Evolutionary conservation across 2,329 filamentous ascomycete species (phyloP), one percentile per base, ranked within the genome.

Genomic region (Arthrobotrys conoides): DNA sequence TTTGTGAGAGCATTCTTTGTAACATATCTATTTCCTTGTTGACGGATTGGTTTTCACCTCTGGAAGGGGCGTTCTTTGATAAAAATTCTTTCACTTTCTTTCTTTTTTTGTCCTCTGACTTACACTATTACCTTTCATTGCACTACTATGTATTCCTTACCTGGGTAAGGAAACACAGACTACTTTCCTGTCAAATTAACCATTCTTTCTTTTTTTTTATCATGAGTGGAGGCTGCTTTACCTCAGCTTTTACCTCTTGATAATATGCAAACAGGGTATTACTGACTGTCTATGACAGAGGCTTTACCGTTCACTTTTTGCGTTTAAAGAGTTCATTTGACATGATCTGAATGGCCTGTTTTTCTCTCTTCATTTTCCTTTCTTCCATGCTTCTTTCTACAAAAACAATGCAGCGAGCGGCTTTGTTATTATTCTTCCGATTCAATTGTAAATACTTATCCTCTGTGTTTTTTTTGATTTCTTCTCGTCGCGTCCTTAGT

Each of bases 71-170:
- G 41, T 55, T 55, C 16, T 51, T n/a, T 51, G 53, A 61, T 68
- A 30, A 55, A 24, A 16, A 68, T 70, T 51, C 24, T 22, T 24
- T 51, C 48, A 24, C 55, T 22, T 75, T 69, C 30, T 51, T 70
- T 46, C 53, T 57, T 20, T 70, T 65, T 44, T 44, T 46, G 5
- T 18, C 41, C 48, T 66, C 27, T 55, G 30, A 53, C 22, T n/a
- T 53, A 53, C 46, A 46, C 53, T 44, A 46, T 66, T 73, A 73
- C 61, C 51, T 73, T 36, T 72, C 69, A 41, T 53, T 68, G n/a
- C 8, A 20, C 24, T 65, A 20, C 24, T 65, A 78, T 78, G 68
- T 78, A 72, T 61, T 78, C 63, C 68, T 72, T 69, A 68, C 68
- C 57, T 69, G 68, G 75, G 44, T 69, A 48, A 33, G 71, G 71